These are phyloP conservation scores for Nectriaceae sp. DNA, from an alignment of 2,329 filamentous ascomycete genomes.

Conservation along the genomic window DNA sequence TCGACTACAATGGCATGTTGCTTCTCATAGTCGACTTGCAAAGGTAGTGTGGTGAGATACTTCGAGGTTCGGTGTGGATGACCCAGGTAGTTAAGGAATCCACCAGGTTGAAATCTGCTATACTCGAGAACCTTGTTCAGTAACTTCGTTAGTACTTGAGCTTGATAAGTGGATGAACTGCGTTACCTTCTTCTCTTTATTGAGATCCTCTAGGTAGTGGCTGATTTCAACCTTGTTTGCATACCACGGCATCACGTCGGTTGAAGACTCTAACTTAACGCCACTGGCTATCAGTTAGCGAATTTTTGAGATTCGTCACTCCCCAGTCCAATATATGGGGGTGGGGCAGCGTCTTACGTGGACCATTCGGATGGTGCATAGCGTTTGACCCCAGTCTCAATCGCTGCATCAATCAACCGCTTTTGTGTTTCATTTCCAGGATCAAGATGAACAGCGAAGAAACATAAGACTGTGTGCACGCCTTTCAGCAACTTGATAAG, in stretches of 20 bases:
- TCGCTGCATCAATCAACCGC: constrained; percentile 59
- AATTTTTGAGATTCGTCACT: background rate
- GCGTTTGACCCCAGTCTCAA: constrained; percentile 59
- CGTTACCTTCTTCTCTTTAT: constrained; percentile 43
- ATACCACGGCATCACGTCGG: constrained; percentile 48
- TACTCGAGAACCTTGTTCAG: constrained; percentile 51
- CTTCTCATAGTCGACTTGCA: constrained; percentile 38
- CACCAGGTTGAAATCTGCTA: constrained; percentile 53
- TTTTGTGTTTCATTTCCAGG: constrained; percentile 45
- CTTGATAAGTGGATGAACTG: background rate
- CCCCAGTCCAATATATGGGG: no score
- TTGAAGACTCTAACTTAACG: constrained; percentile 5
- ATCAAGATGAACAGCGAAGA: constrained; percentile 40
- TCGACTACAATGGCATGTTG: constrained; percentile 44
- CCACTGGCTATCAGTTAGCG: constrained; percentile 4
- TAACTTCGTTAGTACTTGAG: background rate
- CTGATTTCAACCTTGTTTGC: constrained; percentile 49
- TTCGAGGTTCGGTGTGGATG: constrained; percentile 47
- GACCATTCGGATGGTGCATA: constrained; percentile 62
- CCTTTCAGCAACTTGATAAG: constrained; percentile 43
- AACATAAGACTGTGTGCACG: constrained; percentile 52
- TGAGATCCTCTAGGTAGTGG: constrained; percentile 52
- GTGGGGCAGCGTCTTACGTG: constrained; percentile 37
- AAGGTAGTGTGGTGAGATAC: constrained; percentile 41
- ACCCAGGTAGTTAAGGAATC: constrained; percentile 56